phyloP scores from a whole-genome alignment of 176 grass and related monocot genomes.

The Cenchrus americanus region DNA sequence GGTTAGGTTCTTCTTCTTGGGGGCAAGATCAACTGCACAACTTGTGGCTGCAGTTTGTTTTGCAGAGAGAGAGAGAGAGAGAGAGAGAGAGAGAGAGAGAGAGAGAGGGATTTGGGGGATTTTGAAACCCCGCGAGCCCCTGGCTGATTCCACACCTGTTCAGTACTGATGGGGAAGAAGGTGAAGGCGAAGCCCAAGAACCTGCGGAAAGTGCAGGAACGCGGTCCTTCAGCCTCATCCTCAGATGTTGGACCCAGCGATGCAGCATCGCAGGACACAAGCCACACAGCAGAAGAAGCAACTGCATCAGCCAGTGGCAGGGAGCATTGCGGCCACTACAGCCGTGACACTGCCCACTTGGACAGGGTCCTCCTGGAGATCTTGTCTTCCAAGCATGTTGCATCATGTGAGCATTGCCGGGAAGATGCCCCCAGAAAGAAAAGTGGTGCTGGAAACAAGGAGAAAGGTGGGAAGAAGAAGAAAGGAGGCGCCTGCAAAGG shows the following conservation, averaged over 20 bases:
- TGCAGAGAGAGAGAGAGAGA: neutral
- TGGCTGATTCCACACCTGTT: neutral
- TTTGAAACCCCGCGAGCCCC: neutral
- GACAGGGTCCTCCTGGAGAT: conserved; percentile 68
- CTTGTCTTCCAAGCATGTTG: conserved; percentile 56
- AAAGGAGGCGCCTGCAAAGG: conserved; percentile 51
- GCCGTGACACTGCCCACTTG: conserved; percentile 39
- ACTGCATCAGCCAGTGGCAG: conserved; percentile 40
- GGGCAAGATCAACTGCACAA: neutral
- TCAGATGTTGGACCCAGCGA: conserved; percentile 51
- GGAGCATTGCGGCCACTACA: conserved; percentile 74
- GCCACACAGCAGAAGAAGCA: conserved; percentile 37
- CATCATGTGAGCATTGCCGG: conserved; percentile 81
- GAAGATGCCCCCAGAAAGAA: conserved; percentile 60
- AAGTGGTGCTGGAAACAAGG: conserved; percentile 42
- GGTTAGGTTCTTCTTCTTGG: neutral
- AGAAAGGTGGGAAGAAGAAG: conserved; percentile 71
- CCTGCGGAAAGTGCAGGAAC: neutral
- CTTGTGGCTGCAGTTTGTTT: neutral
- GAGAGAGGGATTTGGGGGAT: neutral
- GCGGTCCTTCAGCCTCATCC: neutral
- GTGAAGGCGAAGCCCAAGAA: conserved; percentile 25
- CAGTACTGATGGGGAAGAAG: conserved; percentile 15
- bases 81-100: neutral
- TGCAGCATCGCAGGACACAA: conserved; percentile 33